Percentiles rank a stretch among this genome's conserved stretches.
Conservation (phyloP, 805 yeast species). For the Brettanomyces naardenensis region DNA sequence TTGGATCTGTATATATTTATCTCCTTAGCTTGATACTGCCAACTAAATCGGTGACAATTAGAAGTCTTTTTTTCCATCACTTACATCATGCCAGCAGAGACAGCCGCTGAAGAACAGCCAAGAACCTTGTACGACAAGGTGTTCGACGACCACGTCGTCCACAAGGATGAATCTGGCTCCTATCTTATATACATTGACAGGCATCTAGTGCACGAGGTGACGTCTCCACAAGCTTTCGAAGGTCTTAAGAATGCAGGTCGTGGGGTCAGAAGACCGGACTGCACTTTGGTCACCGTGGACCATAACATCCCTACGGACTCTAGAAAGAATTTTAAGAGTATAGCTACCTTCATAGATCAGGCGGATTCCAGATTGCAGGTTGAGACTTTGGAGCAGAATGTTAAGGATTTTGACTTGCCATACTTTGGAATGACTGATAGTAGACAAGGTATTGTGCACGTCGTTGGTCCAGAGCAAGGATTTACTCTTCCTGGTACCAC, state of each 20-base stretch:
- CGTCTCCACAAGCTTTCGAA: conserved; percentile 98
- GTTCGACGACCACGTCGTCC: conserved; percentile 89
- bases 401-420: conserved; percentile 79
- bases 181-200: conserved; percentile 88
- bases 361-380: conserved; percentile 91
- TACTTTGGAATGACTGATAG: conserved; percentile 91
- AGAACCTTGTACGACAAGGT: conserved; percentile 93
- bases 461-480: conserved; percentile 98
- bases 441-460: conserved; percentile 97
- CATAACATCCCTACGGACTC: conserved; percentile 95
- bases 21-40: too few species aligned
- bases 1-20: too few species aligned
- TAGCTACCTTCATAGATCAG: conserved; percentile 77
- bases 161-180: conserved; percentile 82
- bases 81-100: too few species aligned
- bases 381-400: conserved; percentile 86
- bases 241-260: conserved; percentile 87
- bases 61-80: too few species aligned
- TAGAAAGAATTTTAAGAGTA: conserved; percentile 66
- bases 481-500: conserved; percentile 98
- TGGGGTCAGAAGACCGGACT: conserved; percentile 81
- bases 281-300: conserved; percentile 92
- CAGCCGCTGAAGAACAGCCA: too few species aligned
- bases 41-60: too few species aligned
- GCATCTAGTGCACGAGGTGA: conserved; percentile 96